Base-by-base conservation (phyloP, 2,329 filamentous ascomycete species). In the Penicillium sp. region DNA sequence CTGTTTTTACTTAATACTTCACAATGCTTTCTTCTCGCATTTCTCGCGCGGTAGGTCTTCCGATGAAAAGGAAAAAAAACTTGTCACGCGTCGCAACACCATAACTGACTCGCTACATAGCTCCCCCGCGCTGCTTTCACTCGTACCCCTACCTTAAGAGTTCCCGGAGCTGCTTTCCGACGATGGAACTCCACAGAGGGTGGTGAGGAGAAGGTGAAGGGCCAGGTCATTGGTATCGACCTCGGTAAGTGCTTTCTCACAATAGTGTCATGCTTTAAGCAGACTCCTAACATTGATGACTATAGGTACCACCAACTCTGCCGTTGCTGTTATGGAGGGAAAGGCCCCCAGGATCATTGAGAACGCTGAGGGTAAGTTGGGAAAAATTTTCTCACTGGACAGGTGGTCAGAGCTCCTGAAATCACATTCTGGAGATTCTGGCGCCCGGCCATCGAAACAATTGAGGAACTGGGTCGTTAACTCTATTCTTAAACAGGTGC, bases 141-240 rank as follows among this genome's bases (percentile, higher is more conserved):
- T 68, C 85, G 85, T 72, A 78, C 83, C 65, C 78, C 83, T 62
- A 76, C 80, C 67, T 73, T 83, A 69, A 84, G 84, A 74, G 80
- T 85, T 62, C 83, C 88, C 63, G 78, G 78, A 58, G 82, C 86
- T 57, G 81, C 82, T 64, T 88, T 91, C 69, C 82, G 85, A 52
- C 65, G 72, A 67, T 72, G 69, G 69, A 71, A 72, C 64, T 72
- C 70, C 16, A 70, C 72, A 44, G 70, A 72, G 58, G 81, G 80
- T 64, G 76, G 76, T 50, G 76, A 80, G 59, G 79, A 81, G 70
- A 96, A 96, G 82, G 88, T 97, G 52, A 88, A 91, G 77, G 93
- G 93, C 68, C 77, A 87, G 66, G 91, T 97, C 72, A 96, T 97
- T 67, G 93, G 93, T 85, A 96, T 97, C 71, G 91, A 97, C 80